Evolutionary conservation across 305 asterid species (phyloP).

Genomic region (Fraxinus dipetala): DNA sequence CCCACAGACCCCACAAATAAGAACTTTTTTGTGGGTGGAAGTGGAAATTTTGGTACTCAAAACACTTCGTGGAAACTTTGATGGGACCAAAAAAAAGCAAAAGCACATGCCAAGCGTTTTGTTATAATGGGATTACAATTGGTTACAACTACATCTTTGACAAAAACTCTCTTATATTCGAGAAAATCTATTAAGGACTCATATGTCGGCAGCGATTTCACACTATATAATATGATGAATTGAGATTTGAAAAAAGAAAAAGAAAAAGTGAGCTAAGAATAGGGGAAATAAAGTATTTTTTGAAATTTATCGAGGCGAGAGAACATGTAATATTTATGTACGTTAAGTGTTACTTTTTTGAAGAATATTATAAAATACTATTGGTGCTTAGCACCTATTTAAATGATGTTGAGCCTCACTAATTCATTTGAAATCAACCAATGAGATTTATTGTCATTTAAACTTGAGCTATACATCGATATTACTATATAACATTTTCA

Average conservation of each 20-base stretch:
- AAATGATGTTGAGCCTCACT: neutral
- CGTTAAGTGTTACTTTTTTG: too few species aligned
- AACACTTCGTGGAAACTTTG: constrained; percentile 9
- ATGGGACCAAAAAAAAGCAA: constrained; percentile 16
- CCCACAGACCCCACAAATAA: neutral
- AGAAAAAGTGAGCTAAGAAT: neutral
- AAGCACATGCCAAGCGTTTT: constrained; percentile 29
- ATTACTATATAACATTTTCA: neutral
- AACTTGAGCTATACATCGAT: neutral
- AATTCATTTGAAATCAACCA: neutral
- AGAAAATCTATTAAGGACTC: neutral
- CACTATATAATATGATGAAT: neutral
- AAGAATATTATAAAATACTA: neutral
- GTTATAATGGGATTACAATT: constrained; percentile 15
- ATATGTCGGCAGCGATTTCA: neutral
- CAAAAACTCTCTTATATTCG: constrained; percentile 6
- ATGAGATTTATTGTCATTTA: neutral
- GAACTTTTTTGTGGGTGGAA: neutral
- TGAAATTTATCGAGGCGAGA: too few species aligned
- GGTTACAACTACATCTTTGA: constrained; percentile 36
- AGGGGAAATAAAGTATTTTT: neutral
- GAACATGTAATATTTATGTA: too few species aligned
- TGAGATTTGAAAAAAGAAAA: neutral
- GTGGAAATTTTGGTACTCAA: constrained; percentile 7
- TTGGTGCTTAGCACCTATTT: too few species aligned